These are phyloP conservation scores for Pelargonium cotyledonis DNA, from an alignment of 441 rosid genomes.

Conservation along the genomic window DNA sequence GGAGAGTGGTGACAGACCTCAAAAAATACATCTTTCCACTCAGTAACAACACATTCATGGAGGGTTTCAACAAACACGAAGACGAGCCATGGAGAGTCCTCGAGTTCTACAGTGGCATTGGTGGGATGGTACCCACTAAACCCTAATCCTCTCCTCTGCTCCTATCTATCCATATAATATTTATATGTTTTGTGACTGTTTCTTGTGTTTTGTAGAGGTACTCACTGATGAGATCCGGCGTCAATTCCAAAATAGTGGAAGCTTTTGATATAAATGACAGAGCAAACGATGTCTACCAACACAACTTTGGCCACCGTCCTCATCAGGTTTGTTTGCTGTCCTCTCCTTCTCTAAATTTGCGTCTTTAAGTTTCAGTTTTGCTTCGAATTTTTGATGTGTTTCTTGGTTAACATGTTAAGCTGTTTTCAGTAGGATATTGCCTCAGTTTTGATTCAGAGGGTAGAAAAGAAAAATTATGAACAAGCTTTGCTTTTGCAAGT, in stretches of 20 bases:
- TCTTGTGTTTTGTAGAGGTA: constrained; percentile 46
- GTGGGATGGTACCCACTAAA: constrained; percentile 60
- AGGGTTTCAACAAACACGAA: constrained; percentile 19
- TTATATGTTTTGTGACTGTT: neutral
- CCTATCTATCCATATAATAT: neutral
- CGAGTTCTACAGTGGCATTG: constrained; percentile 88
- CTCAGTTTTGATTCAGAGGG: no score
- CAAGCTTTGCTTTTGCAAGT: neutral
- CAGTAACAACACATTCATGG: constrained; percentile 10
- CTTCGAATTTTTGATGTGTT: neutral
- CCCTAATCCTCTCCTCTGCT: constrained; percentile 10
- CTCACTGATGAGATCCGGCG: constrained; percentile 54
- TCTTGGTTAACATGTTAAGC: neutral
- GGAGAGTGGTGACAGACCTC: no score
- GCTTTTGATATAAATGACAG: constrained; percentile 85
- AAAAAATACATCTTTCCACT: no score
- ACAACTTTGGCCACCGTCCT: constrained; percentile 85
- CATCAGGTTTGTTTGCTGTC: constrained; percentile 45
- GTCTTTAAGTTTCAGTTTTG: neutral
- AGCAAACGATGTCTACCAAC: constrained; percentile 85
- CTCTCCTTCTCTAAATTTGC: neutral
- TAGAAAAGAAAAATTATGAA: neutral
- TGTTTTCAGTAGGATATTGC: no score
- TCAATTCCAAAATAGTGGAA: constrained; percentile 53
- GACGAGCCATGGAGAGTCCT: constrained; percentile 67